Base-by-base conservation (phyloP, 352 stramenopile species). In the Elongisporangium anandrum region DNA sequence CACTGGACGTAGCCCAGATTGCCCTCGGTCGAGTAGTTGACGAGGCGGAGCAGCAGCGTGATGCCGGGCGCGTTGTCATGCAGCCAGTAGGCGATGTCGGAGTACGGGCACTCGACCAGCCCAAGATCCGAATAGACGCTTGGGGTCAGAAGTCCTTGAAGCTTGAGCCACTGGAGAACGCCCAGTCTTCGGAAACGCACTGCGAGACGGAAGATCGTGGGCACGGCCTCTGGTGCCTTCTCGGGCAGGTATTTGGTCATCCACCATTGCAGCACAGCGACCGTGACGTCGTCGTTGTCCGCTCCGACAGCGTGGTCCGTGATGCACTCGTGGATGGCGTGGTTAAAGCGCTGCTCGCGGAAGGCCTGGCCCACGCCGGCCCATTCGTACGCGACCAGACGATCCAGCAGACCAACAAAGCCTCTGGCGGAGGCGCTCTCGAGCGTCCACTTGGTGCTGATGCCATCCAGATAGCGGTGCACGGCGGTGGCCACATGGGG, bases 381-480 rank as follows among this genome's bases (percentile, higher is more conserved):
- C 34, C 34, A 45, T 17, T 45, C 34, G 34, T 45, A 45, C 34
- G 34, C 34, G 34, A 74, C 12, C 3, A 71, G 60, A 12, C 50
- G 56, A 10, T 49, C 52, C 5, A 66, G 53, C n/a, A 74, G 67
- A 19, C 63, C 41, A 0, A 60, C 29, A 41, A 69, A 71, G 41
- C 67, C 67, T 16, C 52, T 57, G 24, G 58, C 24, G 16, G 57
- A 54, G 26, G 64, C 63, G 1, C 6, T 15, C 4, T 50, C 4
- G 23, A 74, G 59, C 16, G 59, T 68, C 67, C 67, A 74, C 13
- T 45, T 53, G 24, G 51, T 15, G 15, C 63, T 69, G 34, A 45
- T 45, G 1, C n/a, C 24, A 50, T 74, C 67, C 26, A 74, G 22
- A 22, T 50, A 71, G 34, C 39, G n/a, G 9, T 60, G 68, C 4